Conservation (phyloP, 192 early-diverging fungal species). For the Entophlyctis helioformis region DNA sequence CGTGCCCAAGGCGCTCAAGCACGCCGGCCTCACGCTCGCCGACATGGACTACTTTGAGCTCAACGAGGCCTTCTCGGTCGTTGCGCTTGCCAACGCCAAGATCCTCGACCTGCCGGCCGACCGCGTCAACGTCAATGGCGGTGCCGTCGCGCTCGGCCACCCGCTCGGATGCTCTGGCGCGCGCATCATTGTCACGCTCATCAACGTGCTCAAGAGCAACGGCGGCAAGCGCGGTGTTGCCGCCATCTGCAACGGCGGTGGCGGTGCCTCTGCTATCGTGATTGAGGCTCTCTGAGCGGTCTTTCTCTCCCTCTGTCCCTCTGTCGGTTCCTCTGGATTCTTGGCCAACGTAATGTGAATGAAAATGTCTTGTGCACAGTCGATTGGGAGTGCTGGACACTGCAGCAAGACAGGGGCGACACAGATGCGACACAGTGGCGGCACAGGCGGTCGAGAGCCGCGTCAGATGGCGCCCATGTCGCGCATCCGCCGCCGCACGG, state of each 20-base stretch:
- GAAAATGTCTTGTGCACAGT: no score
- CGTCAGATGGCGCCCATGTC: no score
- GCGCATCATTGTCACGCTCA: constrained; percentile 72
- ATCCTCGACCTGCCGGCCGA: constrained; percentile 56
- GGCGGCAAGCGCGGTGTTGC: constrained; percentile 74
- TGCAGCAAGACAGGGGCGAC: no score
- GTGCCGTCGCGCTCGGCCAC: constrained; percentile 94
- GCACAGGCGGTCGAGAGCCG: no score
- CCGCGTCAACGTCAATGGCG: constrained; percentile 91
- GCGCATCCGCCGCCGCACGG: no score
- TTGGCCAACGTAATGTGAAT: no score
- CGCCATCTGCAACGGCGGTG: constrained; percentile 93
- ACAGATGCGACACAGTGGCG: no score
- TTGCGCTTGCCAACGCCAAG: constrained; percentile 78
- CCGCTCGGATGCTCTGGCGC: constrained; percentile 95
- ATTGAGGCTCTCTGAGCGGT: constrained; percentile 37
- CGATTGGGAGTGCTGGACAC: no score
- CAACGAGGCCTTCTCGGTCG: constrained; percentile 98
- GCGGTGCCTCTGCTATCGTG: constrained; percentile 81
- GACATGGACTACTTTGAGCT: constrained; percentile 89
- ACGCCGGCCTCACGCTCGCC: constrained; percentile 62
- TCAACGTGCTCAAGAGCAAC: constrained; percentile 47
- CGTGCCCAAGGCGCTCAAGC: constrained; percentile 79
- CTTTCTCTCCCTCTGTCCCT: no score
- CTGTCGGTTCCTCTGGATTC: no score